Conservation (phyloP, 2,329 filamentous ascomycete genomes). For the Paraphoma chrysanthemicola region DNA sequence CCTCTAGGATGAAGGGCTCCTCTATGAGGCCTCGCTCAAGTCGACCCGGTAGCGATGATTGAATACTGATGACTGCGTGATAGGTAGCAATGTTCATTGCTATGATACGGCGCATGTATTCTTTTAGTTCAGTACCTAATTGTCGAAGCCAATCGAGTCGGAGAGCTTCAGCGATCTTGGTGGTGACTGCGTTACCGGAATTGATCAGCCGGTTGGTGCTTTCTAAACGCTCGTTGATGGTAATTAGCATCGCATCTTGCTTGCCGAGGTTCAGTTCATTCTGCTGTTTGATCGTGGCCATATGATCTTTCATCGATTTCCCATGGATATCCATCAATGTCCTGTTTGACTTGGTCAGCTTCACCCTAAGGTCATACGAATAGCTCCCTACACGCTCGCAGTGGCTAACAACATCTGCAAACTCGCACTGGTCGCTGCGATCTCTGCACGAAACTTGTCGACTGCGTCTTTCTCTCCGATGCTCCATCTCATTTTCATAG, state of each 20-base stretch:
- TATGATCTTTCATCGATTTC: slow-evolving; percentile 3
- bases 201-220: slow-evolving; percentile 1
- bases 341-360: neutral
- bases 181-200: neutral
- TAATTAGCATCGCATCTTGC: neutral
- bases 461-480: slow-evolving; percentile 17
- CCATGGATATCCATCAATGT: slow-evolving; percentile 6
- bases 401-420: slow-evolving; percentile 16
- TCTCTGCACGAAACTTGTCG: slow-evolving; percentile 15
- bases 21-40: slow-evolving; percentile 11
- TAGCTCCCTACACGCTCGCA: slow-evolving; percentile 11
- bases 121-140: slow-evolving; percentile 13
- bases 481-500: slow-evolving; percentile 14
- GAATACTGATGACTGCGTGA: slow-evolving; percentile 8
- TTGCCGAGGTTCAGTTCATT: neutral
- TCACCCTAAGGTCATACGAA: neutral
- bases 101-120: neutral
- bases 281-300: neutral
- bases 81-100: slow-evolving; percentile 14
- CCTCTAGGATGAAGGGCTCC: slow-evolving; percentile 22
- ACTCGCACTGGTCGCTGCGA: slow-evolving; percentile 7
- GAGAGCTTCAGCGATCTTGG: slow-evolving; percentile 5
- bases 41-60: slow-evolving; percentile 7
- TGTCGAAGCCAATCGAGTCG: slow-evolving; percentile 11
- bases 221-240: neutral